These are phyloP conservation scores for Elaphomyces granulatus DNA, from an alignment of 495 filamentous ascomycete species.

Conservation along the genomic window DNA sequence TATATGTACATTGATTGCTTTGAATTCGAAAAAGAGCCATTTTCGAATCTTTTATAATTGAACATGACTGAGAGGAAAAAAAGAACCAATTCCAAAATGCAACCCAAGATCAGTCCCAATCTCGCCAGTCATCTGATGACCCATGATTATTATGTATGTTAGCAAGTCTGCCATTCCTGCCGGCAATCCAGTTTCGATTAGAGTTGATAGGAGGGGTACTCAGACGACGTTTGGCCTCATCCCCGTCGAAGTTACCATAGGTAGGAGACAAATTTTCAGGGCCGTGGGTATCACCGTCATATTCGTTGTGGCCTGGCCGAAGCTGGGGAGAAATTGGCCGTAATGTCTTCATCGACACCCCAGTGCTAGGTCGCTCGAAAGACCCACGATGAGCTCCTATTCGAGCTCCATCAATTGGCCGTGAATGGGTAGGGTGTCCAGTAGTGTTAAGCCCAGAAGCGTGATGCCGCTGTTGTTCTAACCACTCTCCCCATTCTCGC, in stretches of 20 bases:
- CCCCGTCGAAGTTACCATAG: background rate
- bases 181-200: too few relatives aligned
- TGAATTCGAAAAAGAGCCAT: too few relatives aligned
- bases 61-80: too few relatives aligned
- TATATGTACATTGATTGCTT: too few relatives aligned
- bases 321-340: conserved; percentile 29
- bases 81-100: too few relatives aligned
- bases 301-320: conserved; percentile 30
- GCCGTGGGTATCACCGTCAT: conserved; percentile 14
- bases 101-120: conserved; percentile 32
- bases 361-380: conserved; percentile 29
- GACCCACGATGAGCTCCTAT: conserved; percentile 2
- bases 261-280: background rate
- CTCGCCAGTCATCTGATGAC: conserved; percentile 33
- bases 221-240: too few relatives aligned
- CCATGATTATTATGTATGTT: too few relatives aligned
- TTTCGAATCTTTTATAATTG: too few relatives aligned
- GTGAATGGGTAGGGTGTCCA: conserved; percentile 4
- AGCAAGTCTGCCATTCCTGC: too few relatives aligned
- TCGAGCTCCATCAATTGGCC: conserved; percentile 2
- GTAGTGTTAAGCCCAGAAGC: conserved; percentile 3
- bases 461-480: conserved; percentile 21
- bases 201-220: too few relatives aligned
- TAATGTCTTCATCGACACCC: conserved; percentile 40
- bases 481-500: conserved; percentile 29